These are phyloP conservation scores for Daucus carota DNA, from an alignment of 129 eudicot species.

Conservation along the genomic window DNA sequence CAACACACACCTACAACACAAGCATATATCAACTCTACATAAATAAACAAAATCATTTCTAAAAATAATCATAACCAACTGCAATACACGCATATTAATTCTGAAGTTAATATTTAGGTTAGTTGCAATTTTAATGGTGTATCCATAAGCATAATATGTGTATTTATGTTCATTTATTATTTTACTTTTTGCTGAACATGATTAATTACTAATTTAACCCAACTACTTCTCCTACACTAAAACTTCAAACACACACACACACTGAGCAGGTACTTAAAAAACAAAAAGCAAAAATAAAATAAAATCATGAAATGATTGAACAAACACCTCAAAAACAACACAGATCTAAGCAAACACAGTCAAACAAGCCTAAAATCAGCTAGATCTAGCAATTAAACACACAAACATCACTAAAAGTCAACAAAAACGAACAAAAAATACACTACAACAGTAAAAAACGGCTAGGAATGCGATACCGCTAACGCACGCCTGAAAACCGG, in stretches of 20 bases:
- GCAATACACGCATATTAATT: not conserved
- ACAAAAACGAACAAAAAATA: not conserved
- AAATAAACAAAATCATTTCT: not conserved
- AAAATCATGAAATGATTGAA: not conserved
- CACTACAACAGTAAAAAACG: not conserved
- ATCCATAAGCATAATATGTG: too few relatives aligned
- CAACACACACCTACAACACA: not conserved
- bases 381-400: conserved; percentile 4
- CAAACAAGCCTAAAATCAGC: not conserved
- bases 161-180: not conserved
- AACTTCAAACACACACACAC: not conserved
- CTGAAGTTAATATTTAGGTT: too few relatives aligned
- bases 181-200: not conserved
- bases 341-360: conserved; percentile 10
- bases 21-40: not conserved
- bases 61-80: not conserved
- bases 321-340: not conserved
- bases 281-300: not conserved
- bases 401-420: not conserved
- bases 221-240: not conserved
- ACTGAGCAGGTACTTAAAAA: not conserved
- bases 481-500: conserved; percentile 11
- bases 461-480: conserved; percentile 1
- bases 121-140: too few relatives aligned
- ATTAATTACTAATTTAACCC: not conserved